These are phyloP conservation scores for Serendipita sp. DNA, from an alignment of 768 basidiomycete genomes.

Conservation along the genomic window DNA sequence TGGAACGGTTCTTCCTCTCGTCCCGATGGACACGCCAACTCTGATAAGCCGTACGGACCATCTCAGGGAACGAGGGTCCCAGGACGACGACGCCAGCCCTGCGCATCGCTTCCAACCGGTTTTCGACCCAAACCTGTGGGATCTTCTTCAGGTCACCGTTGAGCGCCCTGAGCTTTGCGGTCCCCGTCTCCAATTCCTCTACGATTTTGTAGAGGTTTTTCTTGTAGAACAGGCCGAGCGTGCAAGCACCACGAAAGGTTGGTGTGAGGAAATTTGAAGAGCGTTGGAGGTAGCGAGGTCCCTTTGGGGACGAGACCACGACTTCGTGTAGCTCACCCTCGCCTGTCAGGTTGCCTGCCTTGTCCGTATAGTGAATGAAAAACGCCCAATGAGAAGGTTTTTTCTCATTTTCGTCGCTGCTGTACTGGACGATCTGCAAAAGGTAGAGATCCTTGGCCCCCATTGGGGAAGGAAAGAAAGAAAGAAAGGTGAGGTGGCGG, in stretches of 20 bases:
- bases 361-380: conserved; percentile 1
- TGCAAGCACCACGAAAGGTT: neutral
- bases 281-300: neutral
- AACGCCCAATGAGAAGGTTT: neutral
- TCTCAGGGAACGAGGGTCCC: neutral
- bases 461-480: neutral
- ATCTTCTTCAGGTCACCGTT: neutral
- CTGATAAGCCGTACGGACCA: conserved; percentile 1
- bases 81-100: conserved; percentile 1
- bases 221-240: conserved; percentile 2
- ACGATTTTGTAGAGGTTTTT: conserved; percentile 1
- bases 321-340: neutral
- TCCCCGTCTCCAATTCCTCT: neutral
- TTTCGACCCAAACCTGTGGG: neutral
- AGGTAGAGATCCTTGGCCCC: conserved; percentile 4
- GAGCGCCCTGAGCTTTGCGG: neutral
- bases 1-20: neutral
- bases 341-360: neutral
- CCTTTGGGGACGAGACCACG: neutral
- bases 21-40: neutral
- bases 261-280: neutral
- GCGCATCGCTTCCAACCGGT: neutral
- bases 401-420: neutral
- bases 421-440: conserved; percentile 3
- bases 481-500: no score